These are phyloP conservation scores for Paracamarosporium sp. DNA, from an alignment of 2,329 filamentous ascomycete species.

Conservation along the genomic window DNA sequence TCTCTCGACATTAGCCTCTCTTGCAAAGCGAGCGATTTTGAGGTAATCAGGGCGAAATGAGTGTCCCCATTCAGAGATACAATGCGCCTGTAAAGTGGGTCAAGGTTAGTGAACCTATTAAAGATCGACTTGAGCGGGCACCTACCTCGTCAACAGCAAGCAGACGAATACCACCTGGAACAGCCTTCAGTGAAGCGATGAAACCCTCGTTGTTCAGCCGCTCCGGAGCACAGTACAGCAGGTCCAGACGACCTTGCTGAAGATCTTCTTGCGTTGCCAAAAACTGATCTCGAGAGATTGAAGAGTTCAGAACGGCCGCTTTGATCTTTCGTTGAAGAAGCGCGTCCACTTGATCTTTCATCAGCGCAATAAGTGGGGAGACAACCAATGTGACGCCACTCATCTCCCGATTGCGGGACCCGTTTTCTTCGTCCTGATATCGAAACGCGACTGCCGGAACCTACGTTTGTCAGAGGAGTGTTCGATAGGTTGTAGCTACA, in stretches of 20 bases:
- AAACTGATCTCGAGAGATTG: slow-evolving; percentile 61
- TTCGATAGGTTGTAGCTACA: not conserved
- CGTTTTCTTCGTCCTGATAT: slow-evolving; percentile 44
- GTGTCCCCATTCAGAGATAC: slow-evolving; percentile 96
- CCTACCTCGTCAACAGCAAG: slow-evolving; percentile 71
- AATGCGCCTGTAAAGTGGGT: slow-evolving; percentile 92
- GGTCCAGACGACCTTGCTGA: slow-evolving; percentile 73
- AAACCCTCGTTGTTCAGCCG: slow-evolving; percentile 84
- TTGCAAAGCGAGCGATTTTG: slow-evolving; percentile 75
- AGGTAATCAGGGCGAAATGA: slow-evolving; percentile 93
- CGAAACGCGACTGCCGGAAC: slow-evolving; percentile 52
- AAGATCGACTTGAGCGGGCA: not conserved
- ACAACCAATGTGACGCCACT: slow-evolving; percentile 87
- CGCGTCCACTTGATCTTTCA: slow-evolving; percentile 95
- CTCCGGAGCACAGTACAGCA: slow-evolving; percentile 93
- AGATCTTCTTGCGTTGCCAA: slow-evolving; percentile 63
- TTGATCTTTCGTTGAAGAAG: slow-evolving; percentile 73
- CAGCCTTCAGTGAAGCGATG: slow-evolving; percentile 65
- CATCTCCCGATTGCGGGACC: slow-evolving; percentile 62
- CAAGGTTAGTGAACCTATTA: not conserved
- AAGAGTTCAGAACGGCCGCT: slow-evolving; percentile 81
- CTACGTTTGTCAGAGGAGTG: slow-evolving; percentile 16
- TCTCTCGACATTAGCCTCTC: slow-evolving; percentile 84
- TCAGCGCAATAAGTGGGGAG: slow-evolving; percentile 88
- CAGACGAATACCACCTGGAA: slow-evolving; percentile 74